Evolutionary conservation across 1,284 basidiomycete species (phyloP).

Genomic region (Cryptococcus jaspeensis): DNA sequence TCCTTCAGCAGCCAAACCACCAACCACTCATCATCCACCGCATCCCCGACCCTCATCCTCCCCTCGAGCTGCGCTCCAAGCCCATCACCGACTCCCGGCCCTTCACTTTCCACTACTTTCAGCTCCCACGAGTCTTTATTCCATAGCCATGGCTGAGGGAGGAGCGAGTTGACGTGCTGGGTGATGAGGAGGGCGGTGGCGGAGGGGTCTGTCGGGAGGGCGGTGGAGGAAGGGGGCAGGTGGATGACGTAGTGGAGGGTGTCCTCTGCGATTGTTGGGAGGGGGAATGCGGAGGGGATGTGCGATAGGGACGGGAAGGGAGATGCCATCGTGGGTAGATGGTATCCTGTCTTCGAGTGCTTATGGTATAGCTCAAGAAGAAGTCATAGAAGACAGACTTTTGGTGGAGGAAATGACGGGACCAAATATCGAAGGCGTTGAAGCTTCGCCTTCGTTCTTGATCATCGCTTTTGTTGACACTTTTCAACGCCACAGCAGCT

Average conservation of each 20-base stretch:
- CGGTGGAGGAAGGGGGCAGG: slow-evolving; percentile 55
- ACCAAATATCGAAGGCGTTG: no score
- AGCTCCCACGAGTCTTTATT: slow-evolving; percentile 84
- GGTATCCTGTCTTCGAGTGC: no score
- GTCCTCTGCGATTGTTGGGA: slow-evolving; percentile 71
- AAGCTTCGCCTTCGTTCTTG: no score
- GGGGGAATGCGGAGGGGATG: slow-evolving; percentile 32
- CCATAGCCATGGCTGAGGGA: slow-evolving; percentile 71
- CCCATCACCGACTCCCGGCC: background rate
- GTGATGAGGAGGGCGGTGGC: slow-evolving; percentile 69
- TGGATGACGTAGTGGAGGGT: slow-evolving; percentile 73
- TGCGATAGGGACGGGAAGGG: slow-evolving; percentile 22
- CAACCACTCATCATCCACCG: slow-evolving; percentile 97
- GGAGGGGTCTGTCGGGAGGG: slow-evolving; percentile 55
- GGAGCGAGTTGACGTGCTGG: slow-evolving; percentile 59
- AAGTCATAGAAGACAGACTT: no score
- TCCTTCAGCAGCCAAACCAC: slow-evolving; percentile 82
- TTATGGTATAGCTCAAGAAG: no score
- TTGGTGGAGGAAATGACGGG: no score
- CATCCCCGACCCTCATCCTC: slow-evolving; percentile 85
- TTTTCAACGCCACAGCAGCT: no score
- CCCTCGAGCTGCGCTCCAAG: slow-evolving; percentile 59
- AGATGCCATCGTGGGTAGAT: slow-evolving; percentile 5
- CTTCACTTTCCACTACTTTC: slow-evolving; percentile 55
- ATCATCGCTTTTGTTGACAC: no score